phyloP scores from a whole-genome alignment of 352 stramenopile species.

The Aphanomyces invadans region DNA sequence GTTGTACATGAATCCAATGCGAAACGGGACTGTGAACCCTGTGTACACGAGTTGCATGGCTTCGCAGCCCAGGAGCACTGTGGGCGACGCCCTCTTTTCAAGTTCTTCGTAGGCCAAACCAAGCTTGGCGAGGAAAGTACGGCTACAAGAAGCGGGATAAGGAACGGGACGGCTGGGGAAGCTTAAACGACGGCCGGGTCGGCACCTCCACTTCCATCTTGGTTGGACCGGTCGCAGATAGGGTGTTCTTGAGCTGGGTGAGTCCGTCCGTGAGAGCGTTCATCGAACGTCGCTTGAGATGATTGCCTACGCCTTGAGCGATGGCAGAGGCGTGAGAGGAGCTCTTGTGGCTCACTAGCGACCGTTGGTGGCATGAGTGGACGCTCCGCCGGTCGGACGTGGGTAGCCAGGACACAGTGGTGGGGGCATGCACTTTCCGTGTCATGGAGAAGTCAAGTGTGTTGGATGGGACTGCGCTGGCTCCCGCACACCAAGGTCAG shows the following conservation, averaged over 20 bases:
- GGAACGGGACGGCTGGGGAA: neutral
- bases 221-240: neutral
- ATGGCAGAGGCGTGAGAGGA: too few species aligned
- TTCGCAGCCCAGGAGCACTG: constrained; percentile 74
- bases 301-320: constrained; percentile 30
- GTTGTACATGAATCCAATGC: constrained; percentile 38
- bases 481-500: too few species aligned
- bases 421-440: neutral
- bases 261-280: neutral
- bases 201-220: neutral
- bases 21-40: constrained; percentile 36
- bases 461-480: too few species aligned
- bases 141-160: neutral
- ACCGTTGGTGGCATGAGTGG: constrained; percentile 51
- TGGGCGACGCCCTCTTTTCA: constrained; percentile 24
- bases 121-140: neutral
- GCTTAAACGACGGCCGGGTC: neutral
- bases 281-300: constrained; percentile 51
- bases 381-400: constrained; percentile 21
- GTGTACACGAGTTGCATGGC: constrained; percentile 33
- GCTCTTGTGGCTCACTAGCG: neutral
- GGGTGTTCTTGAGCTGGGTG: neutral
- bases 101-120: neutral
- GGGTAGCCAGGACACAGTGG: neutral
- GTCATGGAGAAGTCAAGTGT: too few species aligned